Percentiles rank a stretch among this genome's conserved stretches.
Conservation (phyloP, 208 protist species). For the Novymonas esmeraldas region DNA sequence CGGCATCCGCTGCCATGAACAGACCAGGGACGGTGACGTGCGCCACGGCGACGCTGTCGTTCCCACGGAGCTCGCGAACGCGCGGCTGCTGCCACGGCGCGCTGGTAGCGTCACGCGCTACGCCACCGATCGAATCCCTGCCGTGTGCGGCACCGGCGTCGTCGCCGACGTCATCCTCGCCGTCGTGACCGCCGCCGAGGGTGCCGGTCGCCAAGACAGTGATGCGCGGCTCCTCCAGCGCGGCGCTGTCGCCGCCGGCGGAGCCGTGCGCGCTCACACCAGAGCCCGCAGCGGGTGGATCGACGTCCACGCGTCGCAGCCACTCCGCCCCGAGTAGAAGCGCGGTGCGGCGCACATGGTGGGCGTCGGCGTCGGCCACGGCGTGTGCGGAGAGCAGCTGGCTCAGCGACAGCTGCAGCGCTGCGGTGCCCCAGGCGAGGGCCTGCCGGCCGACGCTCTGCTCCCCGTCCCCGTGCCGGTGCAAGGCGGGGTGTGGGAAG, state of each 20-base stretch:
- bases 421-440: too few relatives aligned
- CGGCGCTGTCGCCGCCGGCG: background rate
- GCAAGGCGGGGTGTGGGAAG: too few relatives aligned
- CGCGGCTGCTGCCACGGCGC: conserved; percentile 21
- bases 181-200: background rate
- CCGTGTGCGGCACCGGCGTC: background rate
- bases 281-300: background rate
- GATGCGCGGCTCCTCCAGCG: conserved; percentile 5
- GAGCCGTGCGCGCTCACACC: background rate
- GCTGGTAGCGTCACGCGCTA: background rate
- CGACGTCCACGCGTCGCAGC: conserved; percentile 14
- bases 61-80: conserved; percentile 1
- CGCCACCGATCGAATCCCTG: too few relatives aligned
- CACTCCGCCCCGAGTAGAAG: conserved; percentile 25
- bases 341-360: conserved; percentile 1
- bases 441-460: background rate
- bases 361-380: background rate
- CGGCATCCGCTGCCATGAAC: background rate
- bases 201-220: conserved; percentile 8
- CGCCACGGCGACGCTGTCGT: background rate
- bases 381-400: conserved; percentile 22
- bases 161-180: background rate
- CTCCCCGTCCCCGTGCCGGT: too few relatives aligned
- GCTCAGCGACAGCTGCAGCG: conserved; percentile 9
- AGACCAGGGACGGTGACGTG: conserved; percentile 22